These are phyloP conservation scores for Vigna radiata DNA, from an alignment of 306 rosid species.

Conservation along the genomic window DNA sequence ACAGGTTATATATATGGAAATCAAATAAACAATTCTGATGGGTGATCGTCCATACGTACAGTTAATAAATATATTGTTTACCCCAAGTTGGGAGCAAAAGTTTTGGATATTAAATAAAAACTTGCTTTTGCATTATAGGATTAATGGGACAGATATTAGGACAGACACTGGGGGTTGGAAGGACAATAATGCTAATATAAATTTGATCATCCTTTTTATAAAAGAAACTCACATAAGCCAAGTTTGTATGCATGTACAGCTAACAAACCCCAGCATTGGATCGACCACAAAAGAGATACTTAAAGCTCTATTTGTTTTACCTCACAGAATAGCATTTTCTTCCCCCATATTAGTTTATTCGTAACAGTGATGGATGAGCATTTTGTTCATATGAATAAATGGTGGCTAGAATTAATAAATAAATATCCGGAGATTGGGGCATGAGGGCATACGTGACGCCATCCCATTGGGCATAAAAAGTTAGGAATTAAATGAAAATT, in stretches of 20 bases:
- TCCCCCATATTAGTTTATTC: not conserved
- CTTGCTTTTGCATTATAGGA: conserved; percentile 39
- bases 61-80: conserved; percentile 35
- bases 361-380: not conserved
- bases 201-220: conserved; percentile 18
- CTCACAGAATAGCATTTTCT: not conserved
- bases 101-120: conserved; percentile 44
- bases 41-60: too few species aligned
- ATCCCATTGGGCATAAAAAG: conserved; percentile 53
- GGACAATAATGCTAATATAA: conserved; percentile 37
- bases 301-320: not conserved
- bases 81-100: conserved; percentile 55
- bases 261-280: conserved; percentile 22
- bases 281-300: conserved; percentile 4
- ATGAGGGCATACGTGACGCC: conserved; percentile 44
- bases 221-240: conserved; percentile 31
- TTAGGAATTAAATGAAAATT: conserved; percentile 35
- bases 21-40: too few species aligned
- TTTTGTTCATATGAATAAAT: conserved; percentile 23
- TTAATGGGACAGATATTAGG: conserved; percentile 55
- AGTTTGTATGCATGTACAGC: conserved; percentile 28
- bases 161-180: conserved; percentile 52
- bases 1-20: too few species aligned
- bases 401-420: conserved; percentile 10
- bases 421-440: conserved; percentile 48